A percentile compares a stretch with the other conserved stretches of the same genome.
phyloP scores from a whole-genome alignment of 2,329 filamentous ascomycete species.

The Gremmenia infestans region DNA sequence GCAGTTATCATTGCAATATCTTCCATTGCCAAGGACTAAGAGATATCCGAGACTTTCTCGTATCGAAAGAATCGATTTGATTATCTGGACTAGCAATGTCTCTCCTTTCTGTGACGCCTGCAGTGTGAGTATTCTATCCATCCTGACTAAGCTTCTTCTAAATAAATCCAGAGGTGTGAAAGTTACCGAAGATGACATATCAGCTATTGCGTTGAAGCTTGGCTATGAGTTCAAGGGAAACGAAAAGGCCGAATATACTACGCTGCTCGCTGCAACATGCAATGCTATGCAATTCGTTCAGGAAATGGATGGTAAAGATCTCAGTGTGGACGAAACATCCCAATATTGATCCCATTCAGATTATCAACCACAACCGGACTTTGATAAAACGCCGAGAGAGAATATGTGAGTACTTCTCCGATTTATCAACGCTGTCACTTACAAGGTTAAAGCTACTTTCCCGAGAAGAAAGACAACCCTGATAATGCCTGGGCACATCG shows the following conservation, averaged over 20 bases:
- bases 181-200: constrained; percentile 17
- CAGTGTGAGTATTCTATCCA: constrained; percentile 7
- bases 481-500: constrained; percentile 18
- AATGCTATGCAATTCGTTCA: constrained; percentile 20
- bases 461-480: constrained; percentile 14
- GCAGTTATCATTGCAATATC: neutral
- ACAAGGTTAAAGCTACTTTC: constrained; percentile 9
- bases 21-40: neutral
- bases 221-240: constrained; percentile 18
- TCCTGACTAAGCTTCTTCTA: neutral
- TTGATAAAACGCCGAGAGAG: constrained; percentile 9
- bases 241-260: constrained; percentile 18
- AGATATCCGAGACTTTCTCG: neutral
- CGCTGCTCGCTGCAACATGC: constrained; percentile 18
- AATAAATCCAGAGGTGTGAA: constrained; percentile 11
- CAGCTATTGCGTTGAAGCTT: constrained; percentile 14
- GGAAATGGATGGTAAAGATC: constrained; percentile 16
- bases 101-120: constrained; percentile 17
- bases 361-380: constrained; percentile 19
- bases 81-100: constrained; percentile 11
- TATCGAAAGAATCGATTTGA: neutral
- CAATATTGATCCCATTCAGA: constrained; percentile 1
- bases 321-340: neutral
- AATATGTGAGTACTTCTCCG: constrained; percentile 10
- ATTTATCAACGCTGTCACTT: neutral